A percentile compares a stretch with the other conserved stretches of the same genome.
Conservation (phyloP, 2,329 filamentous ascomycete genomes). For the Ambrosiella beaveri region DNA sequence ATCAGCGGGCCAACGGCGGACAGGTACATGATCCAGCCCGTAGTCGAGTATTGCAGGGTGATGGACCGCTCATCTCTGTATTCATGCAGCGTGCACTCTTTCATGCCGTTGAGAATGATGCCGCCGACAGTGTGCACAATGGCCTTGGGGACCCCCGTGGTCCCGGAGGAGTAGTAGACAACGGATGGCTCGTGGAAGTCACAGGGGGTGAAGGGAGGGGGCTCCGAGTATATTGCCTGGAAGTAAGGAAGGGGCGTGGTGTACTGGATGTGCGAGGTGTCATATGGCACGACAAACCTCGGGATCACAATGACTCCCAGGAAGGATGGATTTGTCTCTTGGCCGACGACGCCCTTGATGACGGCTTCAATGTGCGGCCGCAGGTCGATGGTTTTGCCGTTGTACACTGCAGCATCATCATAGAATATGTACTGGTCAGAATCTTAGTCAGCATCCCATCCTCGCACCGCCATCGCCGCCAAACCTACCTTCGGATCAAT, state of each 20-base stretch:
- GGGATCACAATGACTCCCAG: slow-evolving; percentile 46
- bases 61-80: slow-evolving; percentile 24
- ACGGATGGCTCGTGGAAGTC: slow-evolving; percentile 60
- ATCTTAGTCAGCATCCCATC: slow-evolving; percentile 15
- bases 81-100: slow-evolving; percentile 43
- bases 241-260: slow-evolving; percentile 30
- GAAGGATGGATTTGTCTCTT: slow-evolving; percentile 37
- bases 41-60: slow-evolving; percentile 43
- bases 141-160: slow-evolving; percentile 69
- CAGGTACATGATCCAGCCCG: slow-evolving; percentile 83
- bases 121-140: slow-evolving; percentile 66
- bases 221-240: slow-evolving; percentile 17
- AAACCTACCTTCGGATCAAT: slow-evolving; percentile 41
- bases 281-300: too few species aligned
- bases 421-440: slow-evolving; percentile 49
- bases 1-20: slow-evolving; percentile 40
- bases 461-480: slow-evolving; percentile 11
- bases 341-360: slow-evolving; percentile 42
- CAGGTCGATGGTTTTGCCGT: slow-evolving; percentile 57
- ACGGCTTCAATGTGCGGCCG: slow-evolving; percentile 54
- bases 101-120: slow-evolving; percentile 32
- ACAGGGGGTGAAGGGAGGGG: slow-evolving; percentile 26
- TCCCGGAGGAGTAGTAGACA: slow-evolving; percentile 65
- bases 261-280: slow-evolving; percentile 30
- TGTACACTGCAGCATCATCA: slow-evolving; percentile 65